phyloP scores from a whole-genome alignment of 371 early-diverging fungal genomes.

The Zychaea mexicana region DNA sequence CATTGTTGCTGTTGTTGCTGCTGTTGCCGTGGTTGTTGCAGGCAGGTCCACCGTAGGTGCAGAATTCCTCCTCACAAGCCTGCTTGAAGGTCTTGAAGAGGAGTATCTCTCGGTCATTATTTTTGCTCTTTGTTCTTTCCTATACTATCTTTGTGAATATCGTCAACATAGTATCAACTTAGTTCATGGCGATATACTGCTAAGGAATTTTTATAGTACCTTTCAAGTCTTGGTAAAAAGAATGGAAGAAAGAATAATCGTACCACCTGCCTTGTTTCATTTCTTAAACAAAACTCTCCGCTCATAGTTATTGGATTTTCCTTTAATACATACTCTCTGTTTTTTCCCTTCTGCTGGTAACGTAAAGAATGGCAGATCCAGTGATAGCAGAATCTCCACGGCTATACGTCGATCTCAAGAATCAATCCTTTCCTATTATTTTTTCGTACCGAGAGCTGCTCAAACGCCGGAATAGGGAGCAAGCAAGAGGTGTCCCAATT shows the following conservation, averaged over 20 bases:
- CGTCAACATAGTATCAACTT: not conserved
- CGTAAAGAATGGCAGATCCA: not conserved
- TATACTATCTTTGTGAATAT: not conserved
- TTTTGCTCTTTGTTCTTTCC: not conserved
- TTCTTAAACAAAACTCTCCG: too few relatives aligned
- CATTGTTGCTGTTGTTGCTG: not conserved
- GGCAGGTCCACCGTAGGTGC: conserved; percentile 2
- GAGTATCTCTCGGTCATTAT: not conserved
- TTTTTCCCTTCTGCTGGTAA: not conserved
- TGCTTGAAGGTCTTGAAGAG: conserved; percentile 2
- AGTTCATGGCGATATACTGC: not conserved
- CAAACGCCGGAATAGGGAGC: conserved; percentile 3
- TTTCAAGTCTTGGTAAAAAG: too few relatives aligned
- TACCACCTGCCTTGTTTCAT: too few relatives aligned
- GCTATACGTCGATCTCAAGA: conserved; percentile 10
- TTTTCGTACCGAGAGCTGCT: conserved; percentile 21
- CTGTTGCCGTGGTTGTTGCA: not conserved
- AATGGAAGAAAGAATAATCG: too few relatives aligned
- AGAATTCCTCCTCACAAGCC: conserved; percentile 6
- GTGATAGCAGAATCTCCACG: conserved; percentile 1
- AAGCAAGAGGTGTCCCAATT: not conserved
- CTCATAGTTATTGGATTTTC: too few relatives aligned
- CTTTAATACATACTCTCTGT: not conserved
- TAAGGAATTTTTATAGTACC: too few relatives aligned
- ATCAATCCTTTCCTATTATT: conserved; percentile 14